Percentiles rank a stretch among this genome's conserved stretches.
Conservation (phyloP, 768 basidiomycete genomes). For the Suillus cothurnatus region DNA sequence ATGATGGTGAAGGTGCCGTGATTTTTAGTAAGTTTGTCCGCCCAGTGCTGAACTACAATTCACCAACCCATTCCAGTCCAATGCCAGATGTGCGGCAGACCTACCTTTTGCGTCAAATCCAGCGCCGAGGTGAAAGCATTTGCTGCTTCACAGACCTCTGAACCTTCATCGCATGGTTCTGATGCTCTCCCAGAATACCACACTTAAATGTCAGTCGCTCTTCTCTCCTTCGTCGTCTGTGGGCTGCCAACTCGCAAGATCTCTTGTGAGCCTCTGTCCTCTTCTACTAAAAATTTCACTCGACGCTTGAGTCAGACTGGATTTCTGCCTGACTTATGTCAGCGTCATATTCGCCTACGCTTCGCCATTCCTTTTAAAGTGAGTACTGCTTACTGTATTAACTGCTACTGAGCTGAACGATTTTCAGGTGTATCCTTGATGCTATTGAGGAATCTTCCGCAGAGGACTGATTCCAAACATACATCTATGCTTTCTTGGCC, state of each 20-base stretch:
- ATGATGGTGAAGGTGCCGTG: too few species aligned
- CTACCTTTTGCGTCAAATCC: too few species aligned
- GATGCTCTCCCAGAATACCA: too few species aligned
- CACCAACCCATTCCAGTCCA: too few species aligned
- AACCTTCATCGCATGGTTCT: too few species aligned
- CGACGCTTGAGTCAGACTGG: neutral
- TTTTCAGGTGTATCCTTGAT: constrained; percentile 59
- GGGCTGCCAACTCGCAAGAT: constrained; percentile 49
- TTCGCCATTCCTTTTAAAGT: constrained; percentile 86
- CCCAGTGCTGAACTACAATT: too few species aligned
- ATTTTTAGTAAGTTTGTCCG: too few species aligned
- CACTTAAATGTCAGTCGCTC: constrained; percentile 18
- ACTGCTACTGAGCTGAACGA: neutral
- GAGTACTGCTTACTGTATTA: constrained; percentile 15
- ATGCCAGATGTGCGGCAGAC: too few species aligned
- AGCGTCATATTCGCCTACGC: constrained; percentile 79
- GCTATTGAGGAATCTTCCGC: constrained; percentile 51
- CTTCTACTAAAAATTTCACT: neutral
- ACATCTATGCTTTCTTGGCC: constrained; percentile 77
- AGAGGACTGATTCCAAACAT: constrained; percentile 60
- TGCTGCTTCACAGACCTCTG: too few species aligned
- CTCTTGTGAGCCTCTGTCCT: constrained; percentile 30
- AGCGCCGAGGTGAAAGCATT: too few species aligned
- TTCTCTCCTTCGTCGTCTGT: constrained; percentile 44
- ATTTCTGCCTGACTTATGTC: constrained; percentile 63